A percentile compares a stretch with the other conserved stretches of the same genome.
Evolutionary conservation across 176 grass and related monocot species (phyloP).

Genomic region (Themeda triandra): DNA sequence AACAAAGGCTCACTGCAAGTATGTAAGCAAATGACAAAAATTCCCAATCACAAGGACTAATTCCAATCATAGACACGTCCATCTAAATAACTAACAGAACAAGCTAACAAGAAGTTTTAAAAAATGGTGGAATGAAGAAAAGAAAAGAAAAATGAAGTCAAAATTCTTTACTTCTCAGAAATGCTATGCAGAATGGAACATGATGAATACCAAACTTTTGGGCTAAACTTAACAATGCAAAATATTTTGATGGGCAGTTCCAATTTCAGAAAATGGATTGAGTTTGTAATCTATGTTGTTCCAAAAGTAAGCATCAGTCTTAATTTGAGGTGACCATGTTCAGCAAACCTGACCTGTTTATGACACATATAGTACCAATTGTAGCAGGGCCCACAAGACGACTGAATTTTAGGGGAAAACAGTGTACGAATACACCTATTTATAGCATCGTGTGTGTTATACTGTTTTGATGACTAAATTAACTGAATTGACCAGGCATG

Average conservation of each 20-base stretch:
- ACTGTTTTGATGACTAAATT: background rate
- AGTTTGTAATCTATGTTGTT: background rate
- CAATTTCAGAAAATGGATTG: background rate
- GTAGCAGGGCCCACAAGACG: background rate
- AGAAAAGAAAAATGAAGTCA: background rate
- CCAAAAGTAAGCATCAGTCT: background rate
- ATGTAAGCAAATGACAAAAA: background rate
- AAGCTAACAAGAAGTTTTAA: background rate
- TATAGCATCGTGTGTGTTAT: background rate
- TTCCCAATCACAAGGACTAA: background rate
- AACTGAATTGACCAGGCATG: background rate
- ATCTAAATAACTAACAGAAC: background rate
- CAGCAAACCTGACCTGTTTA: background rate
- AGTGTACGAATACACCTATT: constrained; percentile 10
- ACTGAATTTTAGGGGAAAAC: too few relatives aligned
- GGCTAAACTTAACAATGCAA: background rate
- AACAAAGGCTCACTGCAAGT: background rate
- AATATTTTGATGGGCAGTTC: background rate
- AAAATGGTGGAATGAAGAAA: background rate
- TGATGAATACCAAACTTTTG: background rate
- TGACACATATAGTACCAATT: background rate
- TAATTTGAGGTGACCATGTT: background rate
- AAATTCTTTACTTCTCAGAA: background rate
- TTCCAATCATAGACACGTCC: background rate
- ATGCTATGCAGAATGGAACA: background rate